phyloP scores from a whole-genome alignment of 352 stramenopile genomes.

The Phytopythium cucurbitacearum region DNA sequence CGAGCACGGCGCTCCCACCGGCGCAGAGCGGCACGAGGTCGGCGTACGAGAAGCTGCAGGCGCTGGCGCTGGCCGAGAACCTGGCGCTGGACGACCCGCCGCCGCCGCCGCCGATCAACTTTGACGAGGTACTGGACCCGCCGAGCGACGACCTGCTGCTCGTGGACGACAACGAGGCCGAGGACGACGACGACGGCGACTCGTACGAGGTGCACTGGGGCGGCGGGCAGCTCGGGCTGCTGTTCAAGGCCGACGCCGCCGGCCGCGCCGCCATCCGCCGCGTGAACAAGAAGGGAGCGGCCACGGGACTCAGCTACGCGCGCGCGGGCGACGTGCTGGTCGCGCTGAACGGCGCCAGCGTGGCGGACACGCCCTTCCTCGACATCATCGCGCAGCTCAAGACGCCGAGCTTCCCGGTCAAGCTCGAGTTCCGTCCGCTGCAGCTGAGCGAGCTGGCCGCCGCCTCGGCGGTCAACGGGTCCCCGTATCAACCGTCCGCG shows the following conservation, averaged over 20 bases:
- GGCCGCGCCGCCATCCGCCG: constrained; percentile 62
- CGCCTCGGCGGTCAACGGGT: constrained; percentile 8
- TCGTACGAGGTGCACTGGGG: constrained; percentile 70
- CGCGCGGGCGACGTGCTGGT: constrained; percentile 74
- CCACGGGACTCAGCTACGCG: constrained; percentile 52
- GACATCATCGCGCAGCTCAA: constrained; percentile 68
- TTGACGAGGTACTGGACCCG: constrained; percentile 1
- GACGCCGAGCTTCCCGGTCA: constrained; percentile 53
- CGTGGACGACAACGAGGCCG: constrained; percentile 5
- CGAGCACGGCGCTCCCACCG: constrained; percentile 2
- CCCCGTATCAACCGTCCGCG: constrained; percentile 16
- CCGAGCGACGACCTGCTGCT: constrained; percentile 1
- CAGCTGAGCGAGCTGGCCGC: constrained; percentile 35
- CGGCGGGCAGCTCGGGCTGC: constrained; percentile 55
- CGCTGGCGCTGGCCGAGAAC: constrained; percentile 40
- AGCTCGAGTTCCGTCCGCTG: constrained; percentile 62
- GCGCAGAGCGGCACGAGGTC: constrained; percentile 23
- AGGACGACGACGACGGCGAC: constrained; percentile 48
- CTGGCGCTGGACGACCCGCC: constrained; percentile 23
- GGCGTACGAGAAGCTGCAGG: constrained; percentile 51
- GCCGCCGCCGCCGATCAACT: constrained; percentile 7
- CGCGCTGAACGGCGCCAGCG: constrained; percentile 53
- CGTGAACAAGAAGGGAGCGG: constrained; percentile 68
- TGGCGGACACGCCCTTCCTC: constrained; percentile 47
- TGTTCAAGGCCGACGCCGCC: constrained; percentile 60